Evolutionary conservation across 495 filamentous ascomycete species (phyloP).

Genomic region (Daldinia bambusicola): DNA sequence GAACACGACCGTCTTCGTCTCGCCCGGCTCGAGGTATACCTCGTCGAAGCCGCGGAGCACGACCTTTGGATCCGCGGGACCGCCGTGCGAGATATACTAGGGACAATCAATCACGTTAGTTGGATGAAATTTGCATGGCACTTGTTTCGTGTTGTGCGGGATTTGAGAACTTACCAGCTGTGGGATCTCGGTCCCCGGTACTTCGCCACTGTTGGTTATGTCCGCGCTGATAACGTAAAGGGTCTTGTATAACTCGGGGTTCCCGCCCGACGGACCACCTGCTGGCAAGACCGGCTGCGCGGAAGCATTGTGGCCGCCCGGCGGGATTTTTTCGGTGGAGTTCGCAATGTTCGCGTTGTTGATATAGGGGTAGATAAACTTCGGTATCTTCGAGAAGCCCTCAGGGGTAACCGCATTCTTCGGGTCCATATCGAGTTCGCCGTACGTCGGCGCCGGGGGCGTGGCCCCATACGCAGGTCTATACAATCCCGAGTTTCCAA

Average conservation of each 20-base stretch:
- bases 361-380: constrained; percentile 55
- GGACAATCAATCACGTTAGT: constrained; percentile 65
- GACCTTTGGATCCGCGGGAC: constrained; percentile 70
- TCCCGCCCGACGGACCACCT: constrained; percentile 82
- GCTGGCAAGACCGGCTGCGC: constrained; percentile 73
- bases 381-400: constrained; percentile 53
- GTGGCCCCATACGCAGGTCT: constrained; percentile 41
- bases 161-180: constrained; percentile 63
- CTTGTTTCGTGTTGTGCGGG: not conserved
- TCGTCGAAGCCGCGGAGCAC: constrained; percentile 87
- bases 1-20: constrained; percentile 70
- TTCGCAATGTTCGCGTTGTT: constrained; percentile 43
- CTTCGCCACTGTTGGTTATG: constrained; percentile 64
- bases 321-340: constrained; percentile 62
- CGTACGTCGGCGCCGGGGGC: constrained; percentile 48
- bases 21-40: constrained; percentile 66
- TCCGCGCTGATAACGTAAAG: constrained; percentile 57
- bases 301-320: constrained; percentile 68
- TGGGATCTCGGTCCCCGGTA: constrained; percentile 65
- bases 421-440: constrained; percentile 43
- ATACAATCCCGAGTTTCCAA: constrained; percentile 30
- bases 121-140: not conserved
- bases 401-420: constrained; percentile 49
- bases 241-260: constrained; percentile 65
- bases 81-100: constrained; percentile 69